These are phyloP conservation scores for Agaricus blazei DNA, from an alignment of 768 basidiomycete species.

Conservation along the genomic window DNA sequence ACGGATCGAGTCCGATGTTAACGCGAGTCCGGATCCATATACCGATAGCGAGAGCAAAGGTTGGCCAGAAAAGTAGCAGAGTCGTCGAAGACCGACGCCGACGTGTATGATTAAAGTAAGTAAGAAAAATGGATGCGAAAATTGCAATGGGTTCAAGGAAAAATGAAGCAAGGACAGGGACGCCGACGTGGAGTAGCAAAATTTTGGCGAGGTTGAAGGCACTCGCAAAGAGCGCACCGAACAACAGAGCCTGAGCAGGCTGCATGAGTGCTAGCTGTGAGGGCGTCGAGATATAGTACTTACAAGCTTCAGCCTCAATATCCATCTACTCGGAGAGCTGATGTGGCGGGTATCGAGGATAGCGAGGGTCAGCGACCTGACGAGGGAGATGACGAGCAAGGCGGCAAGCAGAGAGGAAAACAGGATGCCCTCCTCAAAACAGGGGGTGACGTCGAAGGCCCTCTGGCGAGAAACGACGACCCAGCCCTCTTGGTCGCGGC, in stretches of 20 bases:
- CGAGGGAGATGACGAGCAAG: slow-evolving; percentile 36
- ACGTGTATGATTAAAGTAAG: slow-evolving; percentile 65
- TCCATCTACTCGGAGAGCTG: slow-evolving; percentile 42
- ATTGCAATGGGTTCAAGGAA: slow-evolving; percentile 56
- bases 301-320: slow-evolving; percentile 66
- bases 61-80: slow-evolving; percentile 80
- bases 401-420: slow-evolving; percentile 46
- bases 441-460: slow-evolving; percentile 73
- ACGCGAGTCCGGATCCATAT: slow-evolving; percentile 60
- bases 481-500: slow-evolving; percentile 65
- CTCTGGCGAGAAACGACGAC: slow-evolving; percentile 48
- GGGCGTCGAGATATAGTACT: slow-evolving; percentile 20
- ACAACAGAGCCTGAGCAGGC: slow-evolving; percentile 38
- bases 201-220: slow-evolving; percentile 36
- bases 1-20: slow-evolving; percentile 22
- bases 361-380: slow-evolving; percentile 28
- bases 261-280: slow-evolving; percentile 1
- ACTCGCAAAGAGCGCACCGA: slow-evolving; percentile 43
- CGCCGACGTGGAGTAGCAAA: slow-evolving; percentile 24
- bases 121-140: slow-evolving; percentile 42
- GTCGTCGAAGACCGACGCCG: slow-evolving; percentile 65
- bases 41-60: slow-evolving; percentile 43
- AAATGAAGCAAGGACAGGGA: slow-evolving; percentile 46
- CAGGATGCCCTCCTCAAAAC: slow-evolving; percentile 73
- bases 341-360: slow-evolving; percentile 22